Evolutionary conservation across 352 stramenopile genomes (phyloP), one percentile per base, ranked within the genome.

Genomic region (Phytopythium delawarense): DNA sequence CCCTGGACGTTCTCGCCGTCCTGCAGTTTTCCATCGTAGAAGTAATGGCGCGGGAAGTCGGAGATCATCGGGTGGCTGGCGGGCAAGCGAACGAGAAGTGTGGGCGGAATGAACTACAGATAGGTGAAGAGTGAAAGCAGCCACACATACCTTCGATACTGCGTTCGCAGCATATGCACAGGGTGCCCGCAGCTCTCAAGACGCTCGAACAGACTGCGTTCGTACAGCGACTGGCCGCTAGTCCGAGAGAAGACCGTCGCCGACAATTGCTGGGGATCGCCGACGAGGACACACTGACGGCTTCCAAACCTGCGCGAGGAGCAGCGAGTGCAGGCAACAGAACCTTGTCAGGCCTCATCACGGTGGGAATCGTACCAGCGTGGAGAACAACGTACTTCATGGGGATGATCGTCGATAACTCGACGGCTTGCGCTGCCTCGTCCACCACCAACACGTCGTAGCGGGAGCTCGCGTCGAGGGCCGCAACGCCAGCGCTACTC

Each of bases 211-310:
- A 98, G 70, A 87, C 87, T 96, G 25, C 92, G 82, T 49, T 97
- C 88, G 62, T 97, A 98, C 34, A 96, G 77, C 4, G 85, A 95
- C 37, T 88, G 75, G 0, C 76, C 80, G 30, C 86, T 92, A 13
- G 85, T 90, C 50, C 89, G 87, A 25, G 89, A 97, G 62, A 98
- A 96, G 0, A 97, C 88, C 1, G 93, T 98, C n/a, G 93, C 93
- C 39, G 88, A 91, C 20, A 98, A 75, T 62, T 98, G 93, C 65
- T 98, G 91, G 0, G 92, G 93, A 68, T 98, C 93, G 23, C 93
- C 93, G 4, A 98, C 93, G 8, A 98, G 76, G 15, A 98, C 91
- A 49, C 89, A 97, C 61, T 97, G 89, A 15, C 78, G 84, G 60
- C 89, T 95, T 16, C 89, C 89, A 65, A 96, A 95, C 48, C 86